A percentile compares a stretch with the other conserved stretches of the same genome.
Conservation (phyloP, 2,329 filamentous ascomycete genomes). For the Annulohypoxylon truncatum region DNA sequence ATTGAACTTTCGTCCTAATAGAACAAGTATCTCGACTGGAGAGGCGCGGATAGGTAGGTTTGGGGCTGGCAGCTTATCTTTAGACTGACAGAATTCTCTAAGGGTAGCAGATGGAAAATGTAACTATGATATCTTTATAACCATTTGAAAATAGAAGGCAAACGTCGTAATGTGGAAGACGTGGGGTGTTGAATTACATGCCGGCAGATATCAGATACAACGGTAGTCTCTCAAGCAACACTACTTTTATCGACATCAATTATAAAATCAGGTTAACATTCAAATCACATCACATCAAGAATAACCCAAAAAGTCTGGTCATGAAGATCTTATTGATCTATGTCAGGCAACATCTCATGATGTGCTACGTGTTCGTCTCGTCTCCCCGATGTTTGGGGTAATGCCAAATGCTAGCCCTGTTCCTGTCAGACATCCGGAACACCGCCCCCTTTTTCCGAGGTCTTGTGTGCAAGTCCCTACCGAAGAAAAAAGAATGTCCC, state of each 20-base stretch:
- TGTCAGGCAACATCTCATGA: constrained; percentile 8
- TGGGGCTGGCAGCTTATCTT: no score
- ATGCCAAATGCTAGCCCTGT: constrained; percentile 8
- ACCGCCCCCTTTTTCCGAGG: constrained; percentile 20
- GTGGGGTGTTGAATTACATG: background rate
- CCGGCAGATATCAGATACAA: background rate
- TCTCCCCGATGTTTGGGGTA: constrained; percentile 8
- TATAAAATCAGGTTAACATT: background rate
- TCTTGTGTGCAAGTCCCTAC: constrained; percentile 29
- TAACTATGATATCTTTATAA: no score
- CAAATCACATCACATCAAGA: background rate
- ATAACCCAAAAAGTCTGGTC: background rate
- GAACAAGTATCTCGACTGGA: background rate
- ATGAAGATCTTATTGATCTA: constrained; percentile 21
- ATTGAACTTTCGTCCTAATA: background rate
- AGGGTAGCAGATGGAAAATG: no score
- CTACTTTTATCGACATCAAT: background rate
- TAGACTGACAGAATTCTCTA: no score
- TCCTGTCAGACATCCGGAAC: constrained; percentile 19
- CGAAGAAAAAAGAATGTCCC: constrained; percentile 11
- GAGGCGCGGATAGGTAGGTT: background rate
- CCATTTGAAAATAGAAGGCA: no score
- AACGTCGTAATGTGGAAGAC: background rate
- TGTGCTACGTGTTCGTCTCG: constrained; percentile 7
- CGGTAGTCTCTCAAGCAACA: background rate